A percentile compares a stretch with the other conserved stretches of the same genome.
These are phyloP conservation scores for Trichoderma sp. DNA, from an alignment of 2,329 filamentous ascomycete genomes.

Conservation along the genomic window DNA sequence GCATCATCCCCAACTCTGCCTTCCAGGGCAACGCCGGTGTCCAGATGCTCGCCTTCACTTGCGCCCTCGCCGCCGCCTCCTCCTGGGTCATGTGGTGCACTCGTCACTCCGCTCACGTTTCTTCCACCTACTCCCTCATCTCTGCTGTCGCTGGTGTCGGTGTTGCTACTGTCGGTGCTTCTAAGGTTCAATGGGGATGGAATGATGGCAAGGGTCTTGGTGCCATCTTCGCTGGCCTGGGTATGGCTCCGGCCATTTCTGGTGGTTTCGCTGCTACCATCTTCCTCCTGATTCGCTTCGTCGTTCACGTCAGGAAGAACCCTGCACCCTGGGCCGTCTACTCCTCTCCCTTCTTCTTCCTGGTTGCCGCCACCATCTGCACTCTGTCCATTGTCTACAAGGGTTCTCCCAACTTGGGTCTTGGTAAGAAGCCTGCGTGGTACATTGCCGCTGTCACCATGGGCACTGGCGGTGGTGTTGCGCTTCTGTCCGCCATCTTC, in stretches of 20 bases:
- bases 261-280: slow-evolving; percentile 62
- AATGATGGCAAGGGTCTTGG: slow-evolving; percentile 65
- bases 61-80: slow-evolving; percentile 60
- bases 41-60: slow-evolving; percentile 64
- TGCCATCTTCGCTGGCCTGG: slow-evolving; percentile 68
- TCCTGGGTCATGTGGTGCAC: slow-evolving; percentile 79
- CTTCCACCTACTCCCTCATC: slow-evolving; percentile 67
- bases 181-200: slow-evolving; percentile 66
- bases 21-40: slow-evolving; percentile 61
- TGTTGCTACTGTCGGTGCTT: slow-evolving; percentile 60
- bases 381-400: slow-evolving; percentile 79
- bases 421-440: slow-evolving; percentile 64
- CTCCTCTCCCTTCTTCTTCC: slow-evolving; percentile 73
- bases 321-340: slow-evolving; percentile 71
- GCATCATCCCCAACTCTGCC: slow-evolving; percentile 59
- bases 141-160: slow-evolving; percentile 65
- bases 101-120: slow-evolving; percentile 66
- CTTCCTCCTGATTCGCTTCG: slow-evolving; percentile 63
- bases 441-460: slow-evolving; percentile 66
- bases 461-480: slow-evolving; percentile 60
- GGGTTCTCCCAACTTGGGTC: slow-evolving; percentile 65
- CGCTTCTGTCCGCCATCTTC: slow-evolving; percentile 61
- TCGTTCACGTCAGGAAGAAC: slow-evolving; percentile 70
- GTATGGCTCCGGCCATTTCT: slow-evolving; percentile 68
- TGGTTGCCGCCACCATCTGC: slow-evolving; percentile 70